Evolutionary conservation across 139 green algal genomes (phyloP).

Genomic region (Chlorella vulgaris): DNA sequence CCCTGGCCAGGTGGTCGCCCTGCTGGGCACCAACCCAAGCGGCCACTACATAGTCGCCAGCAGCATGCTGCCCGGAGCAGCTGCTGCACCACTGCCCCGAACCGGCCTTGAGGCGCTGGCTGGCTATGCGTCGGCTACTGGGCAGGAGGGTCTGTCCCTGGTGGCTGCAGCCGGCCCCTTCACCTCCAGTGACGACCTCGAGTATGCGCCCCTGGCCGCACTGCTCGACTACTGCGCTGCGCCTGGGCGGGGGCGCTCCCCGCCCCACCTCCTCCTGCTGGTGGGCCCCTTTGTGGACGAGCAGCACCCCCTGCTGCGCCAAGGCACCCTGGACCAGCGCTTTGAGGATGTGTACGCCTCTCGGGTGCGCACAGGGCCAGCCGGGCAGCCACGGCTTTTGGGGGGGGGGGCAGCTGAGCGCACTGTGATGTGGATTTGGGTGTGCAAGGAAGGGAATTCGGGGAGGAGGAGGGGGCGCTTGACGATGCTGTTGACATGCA

Average conservation of each 20-base stretch:
- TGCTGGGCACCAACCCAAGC: slow-evolving; percentile 79
- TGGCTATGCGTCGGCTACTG: background rate
- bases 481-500: background rate
- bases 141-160: slow-evolving; percentile 38
- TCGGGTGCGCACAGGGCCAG: slow-evolving; percentile 55
- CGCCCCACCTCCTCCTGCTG: slow-evolving; percentile 81
- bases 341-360: slow-evolving; percentile 79
- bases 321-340: slow-evolving; percentile 65
- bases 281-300: slow-evolving; percentile 93
- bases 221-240: slow-evolving; percentile 70
- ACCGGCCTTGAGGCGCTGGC: slow-evolving; percentile 14
- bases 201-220: slow-evolving; percentile 73
- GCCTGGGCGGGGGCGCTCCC: background rate
- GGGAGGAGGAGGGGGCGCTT: background rate
- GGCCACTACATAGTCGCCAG: slow-evolving; percentile 73
- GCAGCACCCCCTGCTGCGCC: slow-evolving; percentile 73
- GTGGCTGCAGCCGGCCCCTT: slow-evolving; percentile 78
- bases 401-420: too few relatives aligned
- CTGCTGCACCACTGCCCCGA: slow-evolving; percentile 40
- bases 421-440: background rate
- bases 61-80: slow-evolving; percentile 55
- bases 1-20: slow-evolving; percentile 73
- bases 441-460: background rate
- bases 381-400: too few relatives aligned
- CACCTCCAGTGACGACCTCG: slow-evolving; percentile 62